These are phyloP conservation scores for Fraxinus sp. DNA, from an alignment of 305 asterid genomes.

Conservation along the genomic window DNA sequence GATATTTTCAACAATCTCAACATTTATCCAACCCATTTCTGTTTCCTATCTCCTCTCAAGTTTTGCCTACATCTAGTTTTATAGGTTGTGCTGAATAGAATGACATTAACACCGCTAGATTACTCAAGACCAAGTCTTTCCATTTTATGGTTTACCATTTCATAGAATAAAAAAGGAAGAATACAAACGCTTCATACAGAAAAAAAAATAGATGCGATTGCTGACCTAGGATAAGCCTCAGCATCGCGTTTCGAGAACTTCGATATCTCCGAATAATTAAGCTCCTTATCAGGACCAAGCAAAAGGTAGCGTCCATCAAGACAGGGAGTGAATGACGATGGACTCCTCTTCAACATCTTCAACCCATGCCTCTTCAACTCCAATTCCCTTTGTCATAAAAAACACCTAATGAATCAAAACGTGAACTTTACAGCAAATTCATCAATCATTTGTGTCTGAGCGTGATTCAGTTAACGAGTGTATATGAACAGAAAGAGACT, in stretches of 20 bases:
- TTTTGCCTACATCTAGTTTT: neutral
- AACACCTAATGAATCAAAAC: neutral
- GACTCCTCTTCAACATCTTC: constrained; percentile 76
- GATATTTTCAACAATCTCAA: neutral
- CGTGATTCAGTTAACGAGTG: neutral
- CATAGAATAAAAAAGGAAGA: neutral
- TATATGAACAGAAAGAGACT: constrained; percentile 38
- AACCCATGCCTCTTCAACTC: constrained; percentile 80
- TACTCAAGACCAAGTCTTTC: neutral
- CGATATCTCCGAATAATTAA: constrained; percentile 71
- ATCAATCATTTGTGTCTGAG: neutral
- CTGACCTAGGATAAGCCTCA: constrained; percentile 74
- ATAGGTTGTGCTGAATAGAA: neutral
- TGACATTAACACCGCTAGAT: neutral
- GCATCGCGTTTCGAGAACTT: constrained; percentile 83
- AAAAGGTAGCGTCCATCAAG: constrained; percentile 82
- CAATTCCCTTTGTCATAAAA: constrained; percentile 54
- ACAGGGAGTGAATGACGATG: constrained; percentile 93
- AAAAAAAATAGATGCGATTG: neutral
- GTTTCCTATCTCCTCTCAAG: neutral
- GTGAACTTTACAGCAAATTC: neutral
- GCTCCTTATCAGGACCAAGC: constrained; percentile 72
- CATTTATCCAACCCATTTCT: neutral
- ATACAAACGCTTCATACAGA: neutral
- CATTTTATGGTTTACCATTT: neutral